Base-by-base conservation (phyloP, 2,329 filamentous ascomycete genomes). In the Colletotrichum filicis region DNA sequence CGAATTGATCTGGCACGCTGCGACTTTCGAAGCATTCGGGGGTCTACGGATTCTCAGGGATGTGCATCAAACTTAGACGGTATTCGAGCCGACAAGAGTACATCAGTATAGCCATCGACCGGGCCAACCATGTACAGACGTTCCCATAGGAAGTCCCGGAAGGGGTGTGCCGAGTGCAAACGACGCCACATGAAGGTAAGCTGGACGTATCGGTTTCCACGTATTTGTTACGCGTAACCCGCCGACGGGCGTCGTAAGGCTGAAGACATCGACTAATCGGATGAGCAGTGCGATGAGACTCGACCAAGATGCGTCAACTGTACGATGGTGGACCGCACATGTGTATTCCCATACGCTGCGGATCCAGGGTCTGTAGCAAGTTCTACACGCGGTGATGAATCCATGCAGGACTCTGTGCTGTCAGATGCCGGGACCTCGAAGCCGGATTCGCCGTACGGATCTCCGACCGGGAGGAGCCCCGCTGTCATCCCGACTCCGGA, bases 161-260 rank as follows among this genome's bases (percentile, higher is more conserved):
- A 70, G 8, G 80, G 80, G 12, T 82, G 80, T 68, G 71, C 75
- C 3, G 77, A 79, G 74, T 82, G 78, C 74, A 82, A 81, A 69
- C 75, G 75, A 46, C 78, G 80, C 9, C 80, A 82, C 66, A 78
- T 81, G 66, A 81, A 81, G 78, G 79, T 78, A 75, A 32, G 59
- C 24, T n/a, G 3, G 5, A 24, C 22, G 9, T 35, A 26, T 24
- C 8, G 14, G 19, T 22, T 52, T 52, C 42, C 58, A 19, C 37
- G 58, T 56, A 58, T 68, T 26, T 12, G 49, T 68, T 59, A 26
- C 28, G 24, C 52, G 42, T 63, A n/a, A 24, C 28, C 14, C 55
- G 7, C 60, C 5, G 7, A 9, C 11, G 52, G 19, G 14, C 6
- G 4, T 32, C 3, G 30, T n/a, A 61, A 26, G 14, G 35, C 58